A percentile compares a stretch with the other conserved stretches of the same genome.
These are phyloP conservation scores for Gypsophila paniculata DNA, from an alignment of 179 eudicot species.

Conservation along the genomic window DNA sequence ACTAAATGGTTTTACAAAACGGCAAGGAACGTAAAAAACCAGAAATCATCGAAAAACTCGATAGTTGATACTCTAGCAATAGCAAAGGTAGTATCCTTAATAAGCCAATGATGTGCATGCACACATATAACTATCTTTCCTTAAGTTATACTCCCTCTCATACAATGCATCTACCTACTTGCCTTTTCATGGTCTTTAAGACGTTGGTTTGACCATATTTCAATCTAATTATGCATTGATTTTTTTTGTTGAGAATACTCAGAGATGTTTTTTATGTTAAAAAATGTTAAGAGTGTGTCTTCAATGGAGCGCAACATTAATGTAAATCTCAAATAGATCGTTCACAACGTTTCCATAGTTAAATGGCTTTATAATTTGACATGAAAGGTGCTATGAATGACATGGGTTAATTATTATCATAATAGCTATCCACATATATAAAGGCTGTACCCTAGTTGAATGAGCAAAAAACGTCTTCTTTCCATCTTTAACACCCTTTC, in stretches of 20 bases:
- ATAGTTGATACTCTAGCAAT: background rate
- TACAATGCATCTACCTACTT: no score
- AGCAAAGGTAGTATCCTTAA: background rate
- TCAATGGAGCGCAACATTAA: background rate
- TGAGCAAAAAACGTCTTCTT: conserved; percentile 63
- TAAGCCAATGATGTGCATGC: background rate
- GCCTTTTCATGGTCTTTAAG: no score
- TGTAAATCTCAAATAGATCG: background rate
- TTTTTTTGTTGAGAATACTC: no score
- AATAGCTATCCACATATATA: background rate
- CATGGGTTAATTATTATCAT: conserved; percentile 1
- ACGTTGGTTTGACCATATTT: no score
- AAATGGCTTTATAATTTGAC: conserved; percentile 1
- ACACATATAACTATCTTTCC: no score
- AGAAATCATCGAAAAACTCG: background rate
- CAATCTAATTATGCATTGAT: no score
- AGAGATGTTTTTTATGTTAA: background rate
- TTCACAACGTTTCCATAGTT: background rate
- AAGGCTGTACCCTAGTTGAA: conserved; percentile 52
- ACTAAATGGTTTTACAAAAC: background rate
- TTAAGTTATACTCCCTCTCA: no score
- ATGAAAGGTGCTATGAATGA: background rate
- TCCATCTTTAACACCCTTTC: conserved; percentile 58
- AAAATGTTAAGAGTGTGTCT: background rate
- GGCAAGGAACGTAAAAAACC: background rate